Evolutionary conservation across 2,329 filamentous ascomycete species (phyloP).

Genomic region (Fonsecaea nubica): DNA sequence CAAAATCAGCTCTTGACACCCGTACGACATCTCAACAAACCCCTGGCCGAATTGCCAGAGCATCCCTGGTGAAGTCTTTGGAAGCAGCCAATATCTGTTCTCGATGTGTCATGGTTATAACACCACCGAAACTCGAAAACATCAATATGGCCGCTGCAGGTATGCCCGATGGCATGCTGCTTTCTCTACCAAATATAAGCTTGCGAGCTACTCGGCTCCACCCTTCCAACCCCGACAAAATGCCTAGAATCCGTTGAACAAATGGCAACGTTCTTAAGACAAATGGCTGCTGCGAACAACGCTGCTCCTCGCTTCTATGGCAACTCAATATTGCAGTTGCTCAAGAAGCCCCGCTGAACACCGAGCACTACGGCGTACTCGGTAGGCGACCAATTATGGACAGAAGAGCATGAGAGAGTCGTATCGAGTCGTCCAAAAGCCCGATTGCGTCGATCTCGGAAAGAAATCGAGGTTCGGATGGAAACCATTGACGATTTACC

Average conservation of each 20-base stretch:
- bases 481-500: not conserved
- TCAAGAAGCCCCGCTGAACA: constrained; percentile 5
- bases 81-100: constrained; percentile 22
- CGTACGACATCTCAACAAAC: not conserved
- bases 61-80: constrained; percentile 23
- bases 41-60: constrained; percentile 9
- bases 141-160: constrained; percentile 19
- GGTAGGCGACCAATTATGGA: constrained; percentile 15
- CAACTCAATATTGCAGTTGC: constrained; percentile 10
- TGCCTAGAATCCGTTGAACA: constrained; percentile 20
- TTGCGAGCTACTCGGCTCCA: constrained; percentile 11
- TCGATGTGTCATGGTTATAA: constrained; percentile 17
- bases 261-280: constrained; percentile 20
- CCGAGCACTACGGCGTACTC: not conserved
- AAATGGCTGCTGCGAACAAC: constrained; percentile 23
- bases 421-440: not conserved
- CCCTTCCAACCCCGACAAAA: not conserved
- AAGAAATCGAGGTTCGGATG: not conserved
- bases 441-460: not conserved
- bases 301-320: constrained; percentile 17
- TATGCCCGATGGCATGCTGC: constrained; percentile 22
- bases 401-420: constrained; percentile 1
- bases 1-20: constrained; percentile 10
- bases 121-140: constrained; percentile 17
- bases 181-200: constrained; percentile 25